These are phyloP conservation scores for Acer campestre DNA, from an alignment of 345 rosid species.

Conservation along the genomic window DNA sequence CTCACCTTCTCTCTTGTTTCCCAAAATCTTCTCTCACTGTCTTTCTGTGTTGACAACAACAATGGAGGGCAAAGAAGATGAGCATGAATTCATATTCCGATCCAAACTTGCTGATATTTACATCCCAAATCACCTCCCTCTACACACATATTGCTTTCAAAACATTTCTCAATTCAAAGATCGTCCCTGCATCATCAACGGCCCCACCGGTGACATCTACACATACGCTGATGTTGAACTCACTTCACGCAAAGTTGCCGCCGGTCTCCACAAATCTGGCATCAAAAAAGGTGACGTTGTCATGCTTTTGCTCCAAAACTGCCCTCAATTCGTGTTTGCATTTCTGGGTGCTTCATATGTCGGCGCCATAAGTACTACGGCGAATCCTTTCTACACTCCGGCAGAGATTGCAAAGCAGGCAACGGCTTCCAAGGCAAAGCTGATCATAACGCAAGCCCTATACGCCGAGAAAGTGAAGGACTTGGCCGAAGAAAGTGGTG, in stretches of 20 bases:
- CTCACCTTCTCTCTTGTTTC: slow-evolving; percentile 23
- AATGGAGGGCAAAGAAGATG: slow-evolving; percentile 35
- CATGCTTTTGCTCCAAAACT: slow-evolving; percentile 68
- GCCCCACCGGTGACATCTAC: slow-evolving; percentile 43
- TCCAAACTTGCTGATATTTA: slow-evolving; percentile 64
- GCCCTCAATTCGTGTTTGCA: slow-evolving; percentile 55
- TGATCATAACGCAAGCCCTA: slow-evolving; percentile 49
- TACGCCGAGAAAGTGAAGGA: slow-evolving; percentile 46
- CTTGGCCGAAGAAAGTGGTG: slow-evolving; percentile 34
- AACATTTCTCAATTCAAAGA: slow-evolving; percentile 40
- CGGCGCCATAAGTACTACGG: slow-evolving; percentile 61
- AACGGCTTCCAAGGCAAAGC: slow-evolving; percentile 38
- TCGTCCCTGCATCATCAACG: slow-evolving; percentile 62
- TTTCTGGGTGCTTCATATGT: slow-evolving; percentile 58
- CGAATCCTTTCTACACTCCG: slow-evolving; percentile 64
- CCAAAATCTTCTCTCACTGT: slow-evolving; percentile 5
- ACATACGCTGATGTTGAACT: slow-evolving; percentile 62
- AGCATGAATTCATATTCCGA: slow-evolving; percentile 53
- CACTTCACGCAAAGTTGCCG: slow-evolving; percentile 48
- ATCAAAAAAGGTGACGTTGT: slow-evolving; percentile 62
- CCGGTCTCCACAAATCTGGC: slow-evolving; percentile 53
- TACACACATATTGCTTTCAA: slow-evolving; percentile 58
- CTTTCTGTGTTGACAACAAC: background rate
- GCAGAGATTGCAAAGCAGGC: slow-evolving; percentile 63
- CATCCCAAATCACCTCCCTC: slow-evolving; percentile 63